Conservation (phyloP, 768 basidiomycete genomes). For the Termitomyces sp. region DNA sequence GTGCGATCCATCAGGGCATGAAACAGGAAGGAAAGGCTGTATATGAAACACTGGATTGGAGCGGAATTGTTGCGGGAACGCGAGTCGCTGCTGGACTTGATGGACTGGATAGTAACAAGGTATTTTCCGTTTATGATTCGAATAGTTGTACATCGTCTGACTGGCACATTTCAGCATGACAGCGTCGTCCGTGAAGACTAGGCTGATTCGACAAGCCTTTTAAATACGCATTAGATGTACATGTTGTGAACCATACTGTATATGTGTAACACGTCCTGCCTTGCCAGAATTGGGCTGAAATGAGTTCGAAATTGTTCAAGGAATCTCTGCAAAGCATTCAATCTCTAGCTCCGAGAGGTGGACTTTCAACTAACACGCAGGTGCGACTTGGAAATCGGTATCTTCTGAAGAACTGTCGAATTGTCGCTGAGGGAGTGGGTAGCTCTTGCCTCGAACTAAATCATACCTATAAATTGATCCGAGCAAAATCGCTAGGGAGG, state of each 20-base stretch:
- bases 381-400: constrained; percentile 49
- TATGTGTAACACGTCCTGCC: neutral
- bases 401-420: constrained; percentile 43
- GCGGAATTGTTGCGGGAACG: constrained; percentile 70
- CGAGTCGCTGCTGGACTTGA: constrained; percentile 70
- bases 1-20: constrained; percentile 57
- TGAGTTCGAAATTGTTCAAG: neutral
- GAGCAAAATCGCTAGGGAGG: constrained; percentile 29
- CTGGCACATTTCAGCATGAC: constrained; percentile 9
- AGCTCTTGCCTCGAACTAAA: neutral
- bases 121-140: constrained; percentile 10
- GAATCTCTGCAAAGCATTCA: constrained; percentile 49
- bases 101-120: constrained; percentile 32
- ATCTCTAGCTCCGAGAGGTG: constrained; percentile 59
- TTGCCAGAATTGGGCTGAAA: neutral
- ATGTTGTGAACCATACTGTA: neutral
- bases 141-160: neutral
- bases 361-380: constrained; percentile 48
- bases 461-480: constrained; percentile 32
- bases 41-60: constrained; percentile 75
- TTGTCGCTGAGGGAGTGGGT: too few species aligned
- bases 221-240: neutral
- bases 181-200: constrained; percentile 17
- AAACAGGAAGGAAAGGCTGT: constrained; percentile 36
- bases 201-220: neutral